These are phyloP conservation scores for Debaryomyces sp. DNA, from an alignment of 1,139 yeast genomes.

Conservation along the genomic window DNA sequence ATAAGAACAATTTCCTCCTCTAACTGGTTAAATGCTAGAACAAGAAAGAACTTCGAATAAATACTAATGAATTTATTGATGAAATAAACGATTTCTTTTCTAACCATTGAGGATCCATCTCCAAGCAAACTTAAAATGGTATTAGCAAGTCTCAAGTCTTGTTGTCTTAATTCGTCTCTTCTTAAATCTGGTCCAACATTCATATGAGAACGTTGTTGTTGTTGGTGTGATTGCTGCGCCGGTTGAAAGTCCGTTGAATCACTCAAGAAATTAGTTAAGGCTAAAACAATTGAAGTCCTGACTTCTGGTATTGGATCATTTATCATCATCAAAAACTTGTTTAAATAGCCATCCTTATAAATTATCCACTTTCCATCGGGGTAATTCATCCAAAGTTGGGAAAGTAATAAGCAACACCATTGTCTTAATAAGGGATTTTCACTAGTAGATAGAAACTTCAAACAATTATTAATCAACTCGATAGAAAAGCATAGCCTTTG, in stretches of 20 bases:
- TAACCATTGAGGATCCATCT: constrained; percentile 88
- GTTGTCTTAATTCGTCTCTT: constrained; percentile 54
- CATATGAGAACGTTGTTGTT: constrained; percentile 17
- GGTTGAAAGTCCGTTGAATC: constrained; percentile 30
- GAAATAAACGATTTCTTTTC: constrained; percentile 82
- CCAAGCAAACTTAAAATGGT: constrained; percentile 55
- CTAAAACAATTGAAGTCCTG: constrained; percentile 78
- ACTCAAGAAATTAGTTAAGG: constrained; percentile 72
- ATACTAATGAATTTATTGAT: constrained; percentile 73
- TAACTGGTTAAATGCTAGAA: constrained; percentile 84
- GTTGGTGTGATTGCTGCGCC: constrained; percentile 23
- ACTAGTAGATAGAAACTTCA: constrained; percentile 65
- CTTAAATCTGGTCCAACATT: constrained; percentile 25
- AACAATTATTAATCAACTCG: constrained; percentile 70
- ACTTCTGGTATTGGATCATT: constrained; percentile 96
- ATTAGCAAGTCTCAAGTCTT: constrained; percentile 55
- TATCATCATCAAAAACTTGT: constrained; percentile 57
- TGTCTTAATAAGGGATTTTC: constrained; percentile 88
- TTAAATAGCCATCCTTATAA: constrained; percentile 65
- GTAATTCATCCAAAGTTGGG: constrained; percentile 75
- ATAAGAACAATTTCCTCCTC: constrained; percentile 77
- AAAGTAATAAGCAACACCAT: constrained; percentile 83
- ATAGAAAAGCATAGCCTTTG: constrained; percentile 78
- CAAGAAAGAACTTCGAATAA: constrained; percentile 74
- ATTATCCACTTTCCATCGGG: constrained; percentile 78